A percentile compares a stretch with the other conserved stretches of the same genome.
phyloP scores from a whole-genome alignment of 495 filamentous ascomycete species.

The Talaromyces wortmannii region DNA sequence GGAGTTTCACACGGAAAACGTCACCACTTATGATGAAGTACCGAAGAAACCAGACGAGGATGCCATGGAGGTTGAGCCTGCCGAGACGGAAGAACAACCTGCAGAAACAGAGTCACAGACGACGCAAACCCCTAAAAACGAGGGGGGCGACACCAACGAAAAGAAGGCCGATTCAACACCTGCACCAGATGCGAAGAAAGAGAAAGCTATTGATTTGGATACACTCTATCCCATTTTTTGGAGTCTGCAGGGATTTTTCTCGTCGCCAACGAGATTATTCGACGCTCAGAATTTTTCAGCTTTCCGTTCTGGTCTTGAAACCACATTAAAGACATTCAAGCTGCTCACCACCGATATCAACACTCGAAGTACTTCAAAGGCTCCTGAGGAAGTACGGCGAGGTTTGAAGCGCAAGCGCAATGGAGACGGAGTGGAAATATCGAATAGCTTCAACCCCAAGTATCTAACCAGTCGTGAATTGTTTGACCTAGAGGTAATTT shows the following conservation, averaged over 20 bases:
- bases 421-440: conserved; percentile 52
- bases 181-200: conserved; percentile 20
- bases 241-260: conserved; percentile 85
- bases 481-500: conserved; percentile 80
- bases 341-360: conserved; percentile 65
- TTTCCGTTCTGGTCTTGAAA: conserved; percentile 75
- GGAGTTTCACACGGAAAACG: conserved; percentile 94
- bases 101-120: conserved; percentile 13
- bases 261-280: conserved; percentile 79
- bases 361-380: conserved; percentile 37
- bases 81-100: conserved; percentile 44
- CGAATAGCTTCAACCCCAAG: conserved; percentile 87
- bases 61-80: conserved; percentile 52
- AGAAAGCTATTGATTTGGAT: conserved; percentile 52
- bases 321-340: conserved; percentile 73
- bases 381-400: conserved; percentile 51
- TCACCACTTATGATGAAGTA: conserved; percentile 73
- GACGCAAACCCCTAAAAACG: conserved; percentile 14
- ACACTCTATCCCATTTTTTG: conserved; percentile 88
- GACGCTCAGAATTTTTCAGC: conserved; percentile 56
- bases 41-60: conserved; percentile 20
- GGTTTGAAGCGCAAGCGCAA: conserved; percentile 68
- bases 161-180: conserved; percentile 20
- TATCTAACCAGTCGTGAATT: conserved; percentile 92
- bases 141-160: conserved; percentile 24